phyloP scores from a whole-genome alignment of 306 rosid genomes.

The Cucumis hystrix region DNA sequence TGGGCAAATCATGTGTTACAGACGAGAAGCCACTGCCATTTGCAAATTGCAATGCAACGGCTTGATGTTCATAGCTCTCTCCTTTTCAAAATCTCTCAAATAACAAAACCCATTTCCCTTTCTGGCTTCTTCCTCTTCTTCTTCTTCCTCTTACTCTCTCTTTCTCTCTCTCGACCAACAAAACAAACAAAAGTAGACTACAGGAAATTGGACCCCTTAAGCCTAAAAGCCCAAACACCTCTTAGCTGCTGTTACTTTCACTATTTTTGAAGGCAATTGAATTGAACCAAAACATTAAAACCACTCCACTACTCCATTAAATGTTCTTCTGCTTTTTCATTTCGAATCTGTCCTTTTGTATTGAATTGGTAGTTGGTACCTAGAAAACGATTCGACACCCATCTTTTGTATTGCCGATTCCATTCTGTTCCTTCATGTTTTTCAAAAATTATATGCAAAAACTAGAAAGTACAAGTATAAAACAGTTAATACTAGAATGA shows the following conservation, averaged over 20 bases:
- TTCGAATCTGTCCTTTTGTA: neutral
- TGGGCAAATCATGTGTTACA: conserved; percentile 50
- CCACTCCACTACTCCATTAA: neutral
- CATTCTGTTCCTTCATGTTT: neutral
- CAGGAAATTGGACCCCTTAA: neutral
- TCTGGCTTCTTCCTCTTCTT: neutral
- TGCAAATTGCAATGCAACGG: conserved; percentile 14
- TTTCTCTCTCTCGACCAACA: neutral
- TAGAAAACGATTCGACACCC: neutral
- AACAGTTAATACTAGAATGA: neutral
- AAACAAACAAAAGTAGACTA: neutral
- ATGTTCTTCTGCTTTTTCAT: neutral
- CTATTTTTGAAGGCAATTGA: neutral
- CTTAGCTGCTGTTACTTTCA: neutral
- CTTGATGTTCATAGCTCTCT: conserved; percentile 25
- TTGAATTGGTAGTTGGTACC: conserved; percentile 9
- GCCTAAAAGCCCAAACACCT: neutral
- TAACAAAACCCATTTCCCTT: conserved; percentile 12
- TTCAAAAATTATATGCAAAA: neutral
- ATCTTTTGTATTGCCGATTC: neutral
- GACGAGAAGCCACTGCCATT: conserved; percentile 1
- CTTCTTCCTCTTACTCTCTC: no score
- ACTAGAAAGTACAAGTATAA: neutral
- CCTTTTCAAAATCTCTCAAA: conserved; percentile 16
- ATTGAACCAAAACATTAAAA: neutral